These are phyloP conservation scores for Umbelopsis sp. DNA, from an alignment of 192 early-diverging fungal species.

Conservation along the genomic window DNA sequence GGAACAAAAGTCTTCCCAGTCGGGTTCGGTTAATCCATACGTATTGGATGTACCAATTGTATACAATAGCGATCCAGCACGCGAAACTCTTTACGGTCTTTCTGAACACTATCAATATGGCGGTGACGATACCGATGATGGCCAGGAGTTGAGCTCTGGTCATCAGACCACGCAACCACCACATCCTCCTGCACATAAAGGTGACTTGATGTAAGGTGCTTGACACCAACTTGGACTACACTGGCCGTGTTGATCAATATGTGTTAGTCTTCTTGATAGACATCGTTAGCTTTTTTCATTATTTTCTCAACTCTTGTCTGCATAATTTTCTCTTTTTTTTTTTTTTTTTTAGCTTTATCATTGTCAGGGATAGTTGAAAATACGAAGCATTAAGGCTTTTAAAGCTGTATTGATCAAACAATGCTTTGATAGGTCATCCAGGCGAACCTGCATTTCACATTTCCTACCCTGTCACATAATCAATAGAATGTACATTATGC, in stretches of 20 bases:
- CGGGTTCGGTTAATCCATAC: neutral
- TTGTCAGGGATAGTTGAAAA: neutral
- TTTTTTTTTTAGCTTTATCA: slow-evolving; percentile 1
- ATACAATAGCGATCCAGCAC: slow-evolving; percentile 5
- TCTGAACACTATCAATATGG: slow-evolving; percentile 16
- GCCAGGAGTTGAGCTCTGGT: slow-evolving; percentile 12
- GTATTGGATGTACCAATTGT: neutral
- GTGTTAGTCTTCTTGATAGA: neutral
- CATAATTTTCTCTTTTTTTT: neutral
- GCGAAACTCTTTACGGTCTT: slow-evolving; percentile 20
- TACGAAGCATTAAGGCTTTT: neutral
- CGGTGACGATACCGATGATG: neutral
- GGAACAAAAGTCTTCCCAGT: neutral
- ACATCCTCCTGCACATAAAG: neutral
- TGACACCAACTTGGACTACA: neutral
- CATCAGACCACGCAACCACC: neutral
- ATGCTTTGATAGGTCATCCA: neutral
- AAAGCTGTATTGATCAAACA: slow-evolving; percentile 1
- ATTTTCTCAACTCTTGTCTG: neutral
- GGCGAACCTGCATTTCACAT: neutral
- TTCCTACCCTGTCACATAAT: neutral
- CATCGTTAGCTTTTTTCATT: neutral
- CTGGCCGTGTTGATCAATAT: neutral
- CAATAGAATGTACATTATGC: slow-evolving; percentile 20
- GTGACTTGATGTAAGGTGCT: neutral